Evolutionary conservation across 495 filamentous ascomycete species (phyloP).

Genomic region (Annulohypoxylon bovei): DNA sequence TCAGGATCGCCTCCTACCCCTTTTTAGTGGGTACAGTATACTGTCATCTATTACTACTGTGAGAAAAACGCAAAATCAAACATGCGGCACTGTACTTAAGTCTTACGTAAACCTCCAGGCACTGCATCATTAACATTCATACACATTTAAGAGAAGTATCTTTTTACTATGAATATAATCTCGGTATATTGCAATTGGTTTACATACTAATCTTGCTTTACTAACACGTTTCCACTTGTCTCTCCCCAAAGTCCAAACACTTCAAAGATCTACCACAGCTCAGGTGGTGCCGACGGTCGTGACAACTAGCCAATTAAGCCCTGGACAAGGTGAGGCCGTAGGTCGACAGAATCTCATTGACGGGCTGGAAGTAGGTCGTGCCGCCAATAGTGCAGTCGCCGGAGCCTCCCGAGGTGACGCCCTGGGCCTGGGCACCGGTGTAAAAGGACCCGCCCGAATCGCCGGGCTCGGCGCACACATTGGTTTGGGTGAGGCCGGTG

Average conservation of each 20-base stretch:
- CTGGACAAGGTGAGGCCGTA: constrained; percentile 43
- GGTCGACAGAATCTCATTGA: constrained; percentile 45
- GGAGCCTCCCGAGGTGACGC: constrained; percentile 44
- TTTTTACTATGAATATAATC: too few relatives aligned
- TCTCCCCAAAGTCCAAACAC: constrained; percentile 24
- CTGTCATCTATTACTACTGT: too few relatives aligned
- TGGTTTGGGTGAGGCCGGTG: constrained; percentile 43
- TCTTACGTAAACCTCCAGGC: too few relatives aligned
- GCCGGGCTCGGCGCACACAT: constrained; percentile 42
- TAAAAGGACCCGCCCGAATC: constrained; percentile 42
- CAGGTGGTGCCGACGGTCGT: constrained; percentile 1
- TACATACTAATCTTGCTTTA: background rate
- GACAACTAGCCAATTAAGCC: constrained; percentile 19
- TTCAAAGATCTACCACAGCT: constrained; percentile 32
- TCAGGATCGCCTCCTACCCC: too few relatives aligned
- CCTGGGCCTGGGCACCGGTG: constrained; percentile 43
- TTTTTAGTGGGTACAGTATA: too few relatives aligned
- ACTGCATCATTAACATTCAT: too few relatives aligned
- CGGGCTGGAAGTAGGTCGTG: constrained; percentile 45
- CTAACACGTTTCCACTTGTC: constrained; percentile 6
- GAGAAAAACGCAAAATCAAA: too few relatives aligned
- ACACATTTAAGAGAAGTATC: too few relatives aligned
- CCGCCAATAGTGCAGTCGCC: constrained; percentile 41
- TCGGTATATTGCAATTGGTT: constrained; percentile 3
- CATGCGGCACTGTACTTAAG: too few relatives aligned